Conservation (phyloP, 768 basidiomycete species). For the Suillus spraguei region DNA sequence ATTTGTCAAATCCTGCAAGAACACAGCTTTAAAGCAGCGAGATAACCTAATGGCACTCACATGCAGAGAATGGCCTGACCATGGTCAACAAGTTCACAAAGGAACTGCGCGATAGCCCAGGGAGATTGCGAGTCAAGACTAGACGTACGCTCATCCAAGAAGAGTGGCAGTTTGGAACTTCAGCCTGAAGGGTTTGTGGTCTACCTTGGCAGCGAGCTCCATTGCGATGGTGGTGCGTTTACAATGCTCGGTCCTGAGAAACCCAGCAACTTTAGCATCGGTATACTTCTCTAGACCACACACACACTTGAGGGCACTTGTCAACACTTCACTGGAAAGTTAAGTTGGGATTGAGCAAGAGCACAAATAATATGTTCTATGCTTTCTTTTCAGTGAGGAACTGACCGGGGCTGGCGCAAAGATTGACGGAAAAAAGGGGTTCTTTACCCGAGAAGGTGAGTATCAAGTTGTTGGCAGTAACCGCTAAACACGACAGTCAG, state of each 20-base stretch:
- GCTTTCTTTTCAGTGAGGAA: too few species aligned
- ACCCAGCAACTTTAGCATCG: slow-evolving; percentile 56
- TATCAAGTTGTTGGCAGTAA: too few species aligned
- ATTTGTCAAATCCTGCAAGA: slow-evolving; percentile 52
- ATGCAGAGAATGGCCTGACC: slow-evolving; percentile 56
- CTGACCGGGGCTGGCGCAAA: too few species aligned
- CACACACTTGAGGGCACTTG: slow-evolving; percentile 57
- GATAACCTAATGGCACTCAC: slow-evolving; percentile 15
- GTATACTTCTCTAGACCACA: slow-evolving; percentile 59
- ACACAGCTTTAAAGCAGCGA: not conserved
- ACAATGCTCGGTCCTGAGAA: slow-evolving; percentile 45
- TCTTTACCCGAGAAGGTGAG: too few species aligned
- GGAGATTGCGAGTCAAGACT: slow-evolving; percentile 51
- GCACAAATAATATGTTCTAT: too few species aligned
- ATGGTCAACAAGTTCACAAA: slow-evolving; percentile 47
- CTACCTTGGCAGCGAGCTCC: slow-evolving; percentile 56
- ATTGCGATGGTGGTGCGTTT: slow-evolving; percentile 59
- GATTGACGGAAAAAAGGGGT: too few species aligned
- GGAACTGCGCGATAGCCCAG: slow-evolving; percentile 46
- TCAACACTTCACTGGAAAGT: slow-evolving; percentile 39
- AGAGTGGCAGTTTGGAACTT: slow-evolving; percentile 46
- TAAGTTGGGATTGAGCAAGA: not conserved
- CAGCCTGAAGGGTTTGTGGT: too few species aligned
- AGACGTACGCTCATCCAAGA: slow-evolving; percentile 57
- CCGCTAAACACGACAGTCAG: too few species aligned